These are phyloP conservation scores for Lachancea cidri DNA, from an alignment of 805 yeast species.

Conservation along the genomic window DNA sequence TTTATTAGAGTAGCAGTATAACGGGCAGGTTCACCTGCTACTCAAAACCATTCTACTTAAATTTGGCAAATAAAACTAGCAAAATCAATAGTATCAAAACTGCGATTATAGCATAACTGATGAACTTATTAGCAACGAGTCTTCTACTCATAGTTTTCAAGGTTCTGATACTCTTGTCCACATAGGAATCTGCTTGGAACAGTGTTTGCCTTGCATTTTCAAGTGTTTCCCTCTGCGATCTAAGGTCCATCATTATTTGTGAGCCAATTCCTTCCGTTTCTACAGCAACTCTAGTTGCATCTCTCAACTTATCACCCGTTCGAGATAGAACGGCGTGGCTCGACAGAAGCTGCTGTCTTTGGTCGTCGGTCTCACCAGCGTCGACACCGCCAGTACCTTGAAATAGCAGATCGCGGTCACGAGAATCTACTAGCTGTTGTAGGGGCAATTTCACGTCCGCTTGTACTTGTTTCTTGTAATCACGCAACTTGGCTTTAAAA, in stretches of 20 bases:
- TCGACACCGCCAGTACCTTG: slow-evolving; percentile 42
- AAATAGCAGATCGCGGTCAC: slow-evolving; percentile 67
- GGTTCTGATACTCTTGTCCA: slow-evolving; percentile 83
- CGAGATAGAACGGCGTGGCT: slow-evolving; percentile 79
- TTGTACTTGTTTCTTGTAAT: slow-evolving; percentile 53
- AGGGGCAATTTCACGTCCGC: slow-evolving; percentile 53
- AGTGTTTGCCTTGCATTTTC: slow-evolving; percentile 79
- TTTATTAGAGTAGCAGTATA: no score
- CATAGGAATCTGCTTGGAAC: slow-evolving; percentile 86
- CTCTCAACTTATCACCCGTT: slow-evolving; percentile 75
- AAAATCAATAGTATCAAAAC: slow-evolving; percentile 77
- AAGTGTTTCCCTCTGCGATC: slow-evolving; percentile 92
- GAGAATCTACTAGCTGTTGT: slow-evolving; percentile 57
- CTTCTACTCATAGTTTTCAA: slow-evolving; percentile 88
- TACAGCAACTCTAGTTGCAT: slow-evolving; percentile 82
- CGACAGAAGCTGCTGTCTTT: slow-evolving; percentile 73
- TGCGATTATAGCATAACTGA: slow-evolving; percentile 87
- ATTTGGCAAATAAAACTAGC: slow-evolving; percentile 78
- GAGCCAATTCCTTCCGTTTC: slow-evolving; percentile 94
- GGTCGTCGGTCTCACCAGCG: slow-evolving; percentile 45
- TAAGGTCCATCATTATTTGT: slow-evolving; percentile 76
- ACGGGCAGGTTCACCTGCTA: no score
- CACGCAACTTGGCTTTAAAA: slow-evolving; percentile 71
- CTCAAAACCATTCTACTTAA: slow-evolving; percentile 51
- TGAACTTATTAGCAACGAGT: slow-evolving; percentile 83